Evolutionary conservation across 768 basidiomycete species (phyloP).

Genomic region (Coprinellus aureogranulatus): DNA sequence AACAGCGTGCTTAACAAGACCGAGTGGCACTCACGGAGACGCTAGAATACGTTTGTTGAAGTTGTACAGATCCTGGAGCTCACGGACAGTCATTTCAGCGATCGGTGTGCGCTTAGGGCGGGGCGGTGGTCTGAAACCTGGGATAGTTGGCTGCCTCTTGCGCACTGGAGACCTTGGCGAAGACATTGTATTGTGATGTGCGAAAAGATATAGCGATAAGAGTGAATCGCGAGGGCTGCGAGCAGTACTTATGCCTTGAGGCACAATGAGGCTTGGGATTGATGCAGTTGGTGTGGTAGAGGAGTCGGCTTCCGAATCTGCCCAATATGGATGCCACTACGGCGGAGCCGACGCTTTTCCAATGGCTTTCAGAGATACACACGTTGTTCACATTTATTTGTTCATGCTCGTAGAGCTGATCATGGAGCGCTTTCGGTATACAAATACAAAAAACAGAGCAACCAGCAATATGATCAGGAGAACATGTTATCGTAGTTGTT

Average conservation of each 20-base stretch:
- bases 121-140: conserved; percentile 62
- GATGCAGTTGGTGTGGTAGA: conserved; percentile 1
- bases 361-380: too few relatives aligned
- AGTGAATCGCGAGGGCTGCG: neutral
- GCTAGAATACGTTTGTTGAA: conserved; percentile 62
- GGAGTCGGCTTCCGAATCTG: conserved; percentile 3
- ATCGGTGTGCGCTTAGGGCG: conserved; percentile 61
- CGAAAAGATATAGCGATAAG: too few relatives aligned
- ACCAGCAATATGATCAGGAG: neutral
- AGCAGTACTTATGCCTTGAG: neutral
- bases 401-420: too few relatives aligned
- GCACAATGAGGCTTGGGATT: conserved; percentile 4
- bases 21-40: conserved; percentile 55
- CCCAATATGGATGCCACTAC: too few relatives aligned
- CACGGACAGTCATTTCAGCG: conserved; percentile 61
- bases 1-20: neutral
- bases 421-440: too few relatives aligned
- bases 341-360: too few relatives aligned
- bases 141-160: conserved; percentile 42
- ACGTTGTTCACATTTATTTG: too few relatives aligned
- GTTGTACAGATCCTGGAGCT: conserved; percentile 64
- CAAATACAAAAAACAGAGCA: too few relatives aligned
- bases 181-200: conserved; percentile 5
- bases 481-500: neutral
- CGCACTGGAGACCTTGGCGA: conserved; percentile 46